Conservation (phyloP, 805 yeast species). For the Suhomyces sp. region DNA sequence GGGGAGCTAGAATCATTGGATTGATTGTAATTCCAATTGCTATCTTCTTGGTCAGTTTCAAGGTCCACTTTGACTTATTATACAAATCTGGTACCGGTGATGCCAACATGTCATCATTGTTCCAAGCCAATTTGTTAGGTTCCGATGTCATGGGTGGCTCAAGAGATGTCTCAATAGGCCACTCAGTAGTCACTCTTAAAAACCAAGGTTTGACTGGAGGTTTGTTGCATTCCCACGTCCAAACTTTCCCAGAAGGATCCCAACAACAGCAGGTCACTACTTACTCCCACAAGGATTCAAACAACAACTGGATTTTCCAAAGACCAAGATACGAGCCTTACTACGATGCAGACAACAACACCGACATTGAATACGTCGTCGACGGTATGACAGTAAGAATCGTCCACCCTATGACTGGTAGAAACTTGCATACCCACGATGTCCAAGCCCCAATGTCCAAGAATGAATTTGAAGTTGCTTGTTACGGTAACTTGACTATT, state of each 20-base stretch:
- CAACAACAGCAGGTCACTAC: conserved; percentile 48
- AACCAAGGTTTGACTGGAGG: conserved; percentile 45
- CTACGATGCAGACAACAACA: conserved; percentile 30
- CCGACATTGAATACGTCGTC: conserved; percentile 36
- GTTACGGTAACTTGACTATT: conserved; percentile 61
- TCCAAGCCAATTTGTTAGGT: conserved; percentile 74
- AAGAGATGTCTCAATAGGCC: conserved; percentile 61
- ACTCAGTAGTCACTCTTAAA: conserved; percentile 38
- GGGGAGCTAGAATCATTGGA: conserved; percentile 64
- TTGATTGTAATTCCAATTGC: conserved; percentile 61
- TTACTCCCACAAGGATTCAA: conserved; percentile 44
- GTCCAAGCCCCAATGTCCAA: conserved; percentile 60
- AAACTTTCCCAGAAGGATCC: conserved; percentile 46
- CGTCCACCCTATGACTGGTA: conserved; percentile 57
- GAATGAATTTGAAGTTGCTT: conserved; percentile 60
- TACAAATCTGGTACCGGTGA: conserved; percentile 80
- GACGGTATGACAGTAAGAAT: conserved; percentile 65
- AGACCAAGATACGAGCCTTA: conserved; percentile 38
- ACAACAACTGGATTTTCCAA: conserved; percentile 48
- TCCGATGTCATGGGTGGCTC: conserved; percentile 66
- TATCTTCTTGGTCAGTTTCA: conserved; percentile 65
- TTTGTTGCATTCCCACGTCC: conserved; percentile 46
- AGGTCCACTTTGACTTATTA: conserved; percentile 70
- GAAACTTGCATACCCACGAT: conserved; percentile 71
- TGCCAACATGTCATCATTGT: conserved; percentile 72